Evolutionary conservation across 192 early-diverging fungal genomes (phyloP).

Genomic region (Spizellomyces punctatus): DNA sequence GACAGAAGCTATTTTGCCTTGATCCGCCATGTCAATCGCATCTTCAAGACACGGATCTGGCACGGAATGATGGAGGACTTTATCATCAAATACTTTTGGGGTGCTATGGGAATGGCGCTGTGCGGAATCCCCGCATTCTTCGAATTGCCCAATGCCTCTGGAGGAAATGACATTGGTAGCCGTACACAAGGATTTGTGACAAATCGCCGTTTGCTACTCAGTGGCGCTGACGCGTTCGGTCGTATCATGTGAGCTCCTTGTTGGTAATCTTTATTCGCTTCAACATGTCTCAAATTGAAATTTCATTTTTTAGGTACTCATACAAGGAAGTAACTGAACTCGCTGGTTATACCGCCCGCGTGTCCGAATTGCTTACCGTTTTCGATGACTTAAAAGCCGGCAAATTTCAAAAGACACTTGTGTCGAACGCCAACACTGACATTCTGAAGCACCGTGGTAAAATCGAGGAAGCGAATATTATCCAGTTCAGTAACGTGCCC

Average conservation of each 20-base stretch:
- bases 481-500: constrained; percentile 89
- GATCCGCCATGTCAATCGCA: constrained; percentile 82
- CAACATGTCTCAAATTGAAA: neutral
- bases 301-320: constrained; percentile 17
- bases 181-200: constrained; percentile 54
- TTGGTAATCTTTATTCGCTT: neutral
- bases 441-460: constrained; percentile 27
- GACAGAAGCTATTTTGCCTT: constrained; percentile 77
- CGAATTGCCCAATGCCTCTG: constrained; percentile 31
- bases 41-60: constrained; percentile 83
- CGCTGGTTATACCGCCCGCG: constrained; percentile 92
- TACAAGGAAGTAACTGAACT: constrained; percentile 95
- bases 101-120: constrained; percentile 82
- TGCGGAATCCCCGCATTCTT: constrained; percentile 89
- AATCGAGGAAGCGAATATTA: constrained; percentile 38
- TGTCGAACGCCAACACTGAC: constrained; percentile 41
- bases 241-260: constrained; percentile 71
- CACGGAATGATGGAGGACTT: constrained; percentile 97
- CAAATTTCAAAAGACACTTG: constrained; percentile 74
- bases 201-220: constrained; percentile 71
- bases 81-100: constrained; percentile 98
- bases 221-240: constrained; percentile 90
- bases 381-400: constrained; percentile 86
- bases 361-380: constrained; percentile 80
- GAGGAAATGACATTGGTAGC: constrained; percentile 35